Conservation (phyloP, 345 rosid species). For the Iberis pinnata region DNA sequence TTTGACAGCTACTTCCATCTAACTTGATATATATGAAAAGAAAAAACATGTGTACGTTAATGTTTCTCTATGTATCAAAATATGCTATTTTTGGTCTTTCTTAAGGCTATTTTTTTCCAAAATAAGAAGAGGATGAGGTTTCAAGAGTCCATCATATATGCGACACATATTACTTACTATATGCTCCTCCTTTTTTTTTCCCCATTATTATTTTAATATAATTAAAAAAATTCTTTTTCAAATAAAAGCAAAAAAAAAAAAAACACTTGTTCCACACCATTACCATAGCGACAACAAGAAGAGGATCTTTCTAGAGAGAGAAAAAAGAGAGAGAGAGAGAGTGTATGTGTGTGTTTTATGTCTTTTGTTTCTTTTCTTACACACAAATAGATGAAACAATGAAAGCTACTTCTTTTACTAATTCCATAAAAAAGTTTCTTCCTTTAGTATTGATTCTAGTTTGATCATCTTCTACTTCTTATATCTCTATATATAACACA, state of each 20-base stretch:
- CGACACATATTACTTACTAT: conserved; percentile 29
- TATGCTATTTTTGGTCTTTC: conserved; percentile 24
- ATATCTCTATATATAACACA: neutral
- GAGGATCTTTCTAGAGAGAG: conserved; percentile 27
- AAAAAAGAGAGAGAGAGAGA: conserved; percentile 19
- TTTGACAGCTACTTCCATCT: conserved; percentile 24
- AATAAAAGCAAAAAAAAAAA: too few species aligned
- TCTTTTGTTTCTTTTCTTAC: conserved; percentile 28
- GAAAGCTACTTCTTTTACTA: conserved; percentile 28
- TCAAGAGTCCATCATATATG: conserved; percentile 25
- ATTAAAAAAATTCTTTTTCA: too few species aligned
- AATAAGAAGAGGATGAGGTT: conserved; percentile 40
- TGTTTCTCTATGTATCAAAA: conserved; percentile 19
- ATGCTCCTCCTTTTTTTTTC: neutral
- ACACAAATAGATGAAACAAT: conserved; percentile 30
- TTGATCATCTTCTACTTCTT: conserved; percentile 31
- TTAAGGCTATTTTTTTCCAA: conserved; percentile 38
- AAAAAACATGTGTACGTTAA: conserved; percentile 22
- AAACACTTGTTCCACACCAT: too few species aligned
- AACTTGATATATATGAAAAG: too few species aligned
- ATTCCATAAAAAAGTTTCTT: conserved; percentile 29
- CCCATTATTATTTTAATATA: conserved; percentile 5
- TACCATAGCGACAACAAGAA: conserved; percentile 22
- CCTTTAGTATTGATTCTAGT: conserved; percentile 29
- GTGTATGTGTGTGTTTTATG: neutral